A percentile compares a stretch with the other conserved stretches of the same genome.
These are phyloP conservation scores for Alternaria sp. DNA, from an alignment of 2,329 filamentous ascomycete species.

Conservation along the genomic window DNA sequence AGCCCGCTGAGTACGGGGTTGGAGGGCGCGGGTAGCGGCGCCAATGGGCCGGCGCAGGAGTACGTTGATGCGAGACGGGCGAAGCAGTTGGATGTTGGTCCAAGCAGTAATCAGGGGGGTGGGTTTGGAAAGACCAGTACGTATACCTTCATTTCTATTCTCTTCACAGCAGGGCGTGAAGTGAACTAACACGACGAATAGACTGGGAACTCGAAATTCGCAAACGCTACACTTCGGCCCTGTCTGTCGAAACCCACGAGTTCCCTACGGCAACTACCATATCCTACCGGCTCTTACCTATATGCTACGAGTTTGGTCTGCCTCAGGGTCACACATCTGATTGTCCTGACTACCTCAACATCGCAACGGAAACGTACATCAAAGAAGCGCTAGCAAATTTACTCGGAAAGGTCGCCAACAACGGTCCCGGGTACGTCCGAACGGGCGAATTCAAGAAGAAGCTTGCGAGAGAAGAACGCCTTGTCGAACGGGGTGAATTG, in stretches of 20 bases:
- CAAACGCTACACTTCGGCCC: constrained; percentile 69
- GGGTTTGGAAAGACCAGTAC: constrained; percentile 82
- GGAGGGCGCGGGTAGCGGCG: constrained; percentile 21
- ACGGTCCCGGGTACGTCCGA: constrained; percentile 69
- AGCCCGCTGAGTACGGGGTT: constrained; percentile 13
- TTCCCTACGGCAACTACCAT: constrained; percentile 68
- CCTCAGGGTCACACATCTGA: constrained; percentile 61
- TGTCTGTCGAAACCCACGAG: constrained; percentile 69
- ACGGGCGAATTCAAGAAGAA: constrained; percentile 81
- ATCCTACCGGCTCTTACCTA: constrained; percentile 68
- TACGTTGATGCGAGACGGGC: constrained; percentile 51
- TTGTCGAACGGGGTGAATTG: constrained; percentile 76
- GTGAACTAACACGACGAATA: constrained; percentile 11
- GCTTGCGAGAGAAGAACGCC: constrained; percentile 78
- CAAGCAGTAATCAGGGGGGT: constrained; percentile 71
- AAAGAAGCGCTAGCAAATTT: constrained; percentile 67
- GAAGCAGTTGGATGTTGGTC: constrained; percentile 68
- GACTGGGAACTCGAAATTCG: constrained; percentile 72
- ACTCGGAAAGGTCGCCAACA: constrained; percentile 63
- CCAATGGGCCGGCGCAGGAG: constrained; percentile 36
- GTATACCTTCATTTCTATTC: constrained; percentile 40
- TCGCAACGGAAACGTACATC: constrained; percentile 69
- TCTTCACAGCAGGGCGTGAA: not conserved
- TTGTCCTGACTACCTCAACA: constrained; percentile 68
- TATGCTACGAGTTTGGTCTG: constrained; percentile 71